These are phyloP conservation scores for Annona cherimola DNA, from an alignment of 164 flowering plant genomes.

Conservation along the genomic window DNA sequence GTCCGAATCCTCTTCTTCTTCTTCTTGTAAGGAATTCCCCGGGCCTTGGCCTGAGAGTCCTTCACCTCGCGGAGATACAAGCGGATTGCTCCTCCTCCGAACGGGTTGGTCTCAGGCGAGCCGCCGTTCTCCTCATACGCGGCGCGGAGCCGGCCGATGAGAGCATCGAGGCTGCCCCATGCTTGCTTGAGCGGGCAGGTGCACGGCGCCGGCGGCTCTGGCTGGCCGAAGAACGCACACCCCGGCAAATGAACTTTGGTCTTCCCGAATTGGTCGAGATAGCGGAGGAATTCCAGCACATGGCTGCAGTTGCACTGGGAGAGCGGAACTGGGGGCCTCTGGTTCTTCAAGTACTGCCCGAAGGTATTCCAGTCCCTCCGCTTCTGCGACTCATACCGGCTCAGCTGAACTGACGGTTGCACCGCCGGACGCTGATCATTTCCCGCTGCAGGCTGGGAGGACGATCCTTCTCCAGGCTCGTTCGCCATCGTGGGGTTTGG, in stretches of 20 bases:
- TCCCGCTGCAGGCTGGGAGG: slow-evolving; percentile 21
- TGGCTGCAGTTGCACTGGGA: slow-evolving; percentile 46
- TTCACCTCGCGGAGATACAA: slow-evolving; percentile 45
- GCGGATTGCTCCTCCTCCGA: slow-evolving; percentile 49
- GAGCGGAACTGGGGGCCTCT: slow-evolving; percentile 41
- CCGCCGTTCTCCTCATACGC: slow-evolving; percentile 62
- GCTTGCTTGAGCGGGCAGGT: slow-evolving; percentile 54
- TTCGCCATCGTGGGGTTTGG: slow-evolving; percentile 8
- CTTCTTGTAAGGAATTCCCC: slow-evolving; percentile 60
- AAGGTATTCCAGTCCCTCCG: slow-evolving; percentile 62
- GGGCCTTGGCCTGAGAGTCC: slow-evolving; percentile 51
- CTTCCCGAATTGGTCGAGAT: slow-evolving; percentile 58
- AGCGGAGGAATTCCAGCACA: slow-evolving; percentile 48
- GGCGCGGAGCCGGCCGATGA: slow-evolving; percentile 57
- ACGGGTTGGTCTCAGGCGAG: slow-evolving; percentile 46
- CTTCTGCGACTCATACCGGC: slow-evolving; percentile 60
- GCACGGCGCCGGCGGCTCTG: slow-evolving; percentile 57
- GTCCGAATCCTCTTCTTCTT: slow-evolving; percentile 27
- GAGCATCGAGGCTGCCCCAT: slow-evolving; percentile 64
- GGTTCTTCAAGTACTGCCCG: slow-evolving; percentile 55
- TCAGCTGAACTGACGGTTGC: slow-evolving; percentile 28
- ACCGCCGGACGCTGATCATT: neutral
- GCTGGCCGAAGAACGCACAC: slow-evolving; percentile 51
- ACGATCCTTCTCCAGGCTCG: slow-evolving; percentile 27
- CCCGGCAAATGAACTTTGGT: slow-evolving; percentile 57